Evolutionary conservation across 1,284 basidiomycete species (phyloP), one percentile per base, ranked within the genome.

Genomic region (Rhodotorula sp.): DNA sequence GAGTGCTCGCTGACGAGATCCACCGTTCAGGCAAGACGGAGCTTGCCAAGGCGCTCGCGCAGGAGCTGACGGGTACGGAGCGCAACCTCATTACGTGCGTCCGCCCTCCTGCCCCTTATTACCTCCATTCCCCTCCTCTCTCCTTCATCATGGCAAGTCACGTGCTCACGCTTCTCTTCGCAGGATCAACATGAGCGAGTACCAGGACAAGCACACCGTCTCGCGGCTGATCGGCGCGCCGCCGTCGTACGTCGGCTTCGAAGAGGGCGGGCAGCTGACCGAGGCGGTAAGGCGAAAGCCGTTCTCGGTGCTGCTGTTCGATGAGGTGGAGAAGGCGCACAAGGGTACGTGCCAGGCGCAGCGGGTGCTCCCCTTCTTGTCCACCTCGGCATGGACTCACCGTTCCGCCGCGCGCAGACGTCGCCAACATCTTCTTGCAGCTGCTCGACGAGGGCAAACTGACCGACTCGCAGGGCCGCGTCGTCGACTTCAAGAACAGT

Each of bases 381-480:
- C 37, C 25, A 4, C 21, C 15, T 44, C 9, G 13, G 13, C 44
- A 19, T 17, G 44, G 15, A 44, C 27, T 57, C 27, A 36, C 55
- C 9, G 69, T 17, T 37, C 59, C 57, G 21, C 59, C 32, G 61
- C n/a, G n/a, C 41, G 41, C 51, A 85, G 93, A 94, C 77, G 92
- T 97, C 37, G 87, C 91, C 2, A 92, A 95, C 87, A 92, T 96
- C 71, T 84, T 97, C 22, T 85, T 97, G 7, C 94, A 97, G 81
- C 90, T 97, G 67, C 86, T 97, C 46, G 94, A 97, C 78, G 94
- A 97, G 81, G 94, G 94, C 19, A 88, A 84, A 66, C 85, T 97
- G 72, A 96, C 93, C 2, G 94, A 97, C 63, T 77, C 78, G 3
- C 81, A 81, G 64, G 82, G 82, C 29, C 73, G 81, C 0, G 66